phyloP scores from a whole-genome alignment of 1,284 basidiomycete species.

The Naganishia sp. region DNA sequence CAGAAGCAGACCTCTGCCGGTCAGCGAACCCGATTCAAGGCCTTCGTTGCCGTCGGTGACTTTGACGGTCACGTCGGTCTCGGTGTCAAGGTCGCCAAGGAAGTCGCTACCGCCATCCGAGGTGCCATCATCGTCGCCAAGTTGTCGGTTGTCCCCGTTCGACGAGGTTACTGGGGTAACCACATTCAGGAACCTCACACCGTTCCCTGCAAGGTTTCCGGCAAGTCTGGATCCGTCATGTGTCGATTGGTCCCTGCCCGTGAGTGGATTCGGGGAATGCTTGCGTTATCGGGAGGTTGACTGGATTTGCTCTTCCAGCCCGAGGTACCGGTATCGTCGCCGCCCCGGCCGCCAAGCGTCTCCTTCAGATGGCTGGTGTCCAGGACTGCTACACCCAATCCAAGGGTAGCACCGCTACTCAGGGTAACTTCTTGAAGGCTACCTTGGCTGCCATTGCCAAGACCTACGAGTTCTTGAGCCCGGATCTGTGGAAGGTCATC shows the following conservation, averaged over 20 bases:
- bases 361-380: conserved; percentile 96
- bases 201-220: conserved; percentile 96
- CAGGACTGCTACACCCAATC: conserved; percentile 79
- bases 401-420: conserved; percentile 96
- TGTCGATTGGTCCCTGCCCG: conserved; percentile 97
- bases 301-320: conserved; percentile 45
- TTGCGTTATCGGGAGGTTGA: background rate
- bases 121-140: conserved; percentile 99
- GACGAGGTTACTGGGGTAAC: conserved; percentile 99
- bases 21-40: conserved; percentile 99
- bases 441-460: conserved; percentile 96
- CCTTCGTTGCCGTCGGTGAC: conserved; percentile 99
- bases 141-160: conserved; percentile 94
- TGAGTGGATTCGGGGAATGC: conserved; percentile 35
- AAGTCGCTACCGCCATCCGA: conserved; percentile 98
- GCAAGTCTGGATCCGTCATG: conserved; percentile 99
- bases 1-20: conserved; percentile 99
- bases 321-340: conserved; percentile 99
- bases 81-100: conserved; percentile 99
- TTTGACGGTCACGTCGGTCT: conserved; percentile 98
- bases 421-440: conserved; percentile 99
- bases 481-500: conserved; percentile 96
- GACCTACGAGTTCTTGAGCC: conserved; percentile 95
- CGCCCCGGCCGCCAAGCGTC: conserved; percentile 93
- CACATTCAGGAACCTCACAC: conserved; percentile 99